Evolutionary conservation across 345 rosid genomes (phyloP).

Genomic region (Citrus trifoliata): DNA sequence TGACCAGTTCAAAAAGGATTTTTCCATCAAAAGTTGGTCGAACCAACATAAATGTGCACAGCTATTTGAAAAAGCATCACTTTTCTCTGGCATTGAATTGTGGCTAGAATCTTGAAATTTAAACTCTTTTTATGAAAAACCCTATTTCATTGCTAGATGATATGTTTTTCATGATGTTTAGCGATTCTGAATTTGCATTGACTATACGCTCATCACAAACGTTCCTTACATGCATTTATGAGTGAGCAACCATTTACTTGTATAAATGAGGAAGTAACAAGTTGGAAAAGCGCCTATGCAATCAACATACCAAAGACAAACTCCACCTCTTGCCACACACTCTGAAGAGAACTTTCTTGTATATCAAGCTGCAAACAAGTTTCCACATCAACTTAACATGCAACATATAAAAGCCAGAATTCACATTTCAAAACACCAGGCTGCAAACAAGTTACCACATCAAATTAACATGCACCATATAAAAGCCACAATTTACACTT

Average conservation of each 20-base stretch:
- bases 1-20: background rate
- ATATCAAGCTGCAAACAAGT: constrained; percentile 78
- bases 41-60: background rate
- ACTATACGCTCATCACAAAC: background rate
- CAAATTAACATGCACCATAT: constrained; percentile 10
- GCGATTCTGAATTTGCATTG: background rate
- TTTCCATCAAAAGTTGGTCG: background rate
- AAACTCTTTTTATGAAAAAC: background rate
- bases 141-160: background rate
- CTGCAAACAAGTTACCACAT: constrained; percentile 37
- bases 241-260: background rate
- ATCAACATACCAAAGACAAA: constrained; percentile 80
- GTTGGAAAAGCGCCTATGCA: constrained; percentile 3
- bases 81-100: background rate
- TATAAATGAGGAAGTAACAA: background rate
- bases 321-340: constrained; percentile 81
- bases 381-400: constrained; percentile 8
- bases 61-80: background rate
- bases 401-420: background rate
- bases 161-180: background rate
- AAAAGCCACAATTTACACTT: background rate
- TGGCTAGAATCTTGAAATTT: background rate
- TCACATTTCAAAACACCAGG: constrained; percentile 32
- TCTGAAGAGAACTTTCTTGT: constrained; percentile 77
- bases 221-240: background rate